Evolutionary conservation across 108 stramenopile genomes (phyloP).

Genomic region (Cyclotella cryptica): DNA sequence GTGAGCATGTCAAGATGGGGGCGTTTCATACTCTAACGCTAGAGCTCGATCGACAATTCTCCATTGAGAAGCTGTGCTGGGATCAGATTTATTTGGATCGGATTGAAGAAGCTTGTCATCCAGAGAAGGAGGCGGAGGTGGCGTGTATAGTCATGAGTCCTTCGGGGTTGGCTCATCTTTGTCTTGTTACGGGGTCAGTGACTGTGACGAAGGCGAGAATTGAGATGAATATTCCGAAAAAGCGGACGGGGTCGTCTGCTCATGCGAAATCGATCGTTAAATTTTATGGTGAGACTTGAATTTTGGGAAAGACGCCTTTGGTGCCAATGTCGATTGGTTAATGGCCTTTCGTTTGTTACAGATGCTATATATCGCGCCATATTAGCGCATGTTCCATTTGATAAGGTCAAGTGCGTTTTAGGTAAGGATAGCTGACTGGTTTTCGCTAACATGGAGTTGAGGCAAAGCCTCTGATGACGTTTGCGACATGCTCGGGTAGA

Average conservation of each 20-base stretch:
- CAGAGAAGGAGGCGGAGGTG: constrained; percentile 91
- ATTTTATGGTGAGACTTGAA: constrained; percentile 70
- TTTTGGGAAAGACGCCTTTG: not conserved
- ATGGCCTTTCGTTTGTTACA: not conserved
- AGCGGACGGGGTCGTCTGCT: constrained; percentile 82
- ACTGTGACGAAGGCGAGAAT: constrained; percentile 92
- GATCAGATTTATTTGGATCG: constrained; percentile 93
- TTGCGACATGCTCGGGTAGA: no score
- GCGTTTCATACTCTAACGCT: constrained; percentile 95
- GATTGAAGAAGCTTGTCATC: constrained; percentile 90
- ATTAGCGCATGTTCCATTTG: constrained; percentile 87
- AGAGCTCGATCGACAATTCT: constrained; percentile 88
- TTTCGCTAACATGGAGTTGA: no score
- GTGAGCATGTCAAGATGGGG: constrained; percentile 90
- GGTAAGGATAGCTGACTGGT: not conserved
- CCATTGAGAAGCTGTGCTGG: constrained; percentile 94
- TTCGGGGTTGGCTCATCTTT: constrained; percentile 91
- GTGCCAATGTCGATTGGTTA: not conserved
- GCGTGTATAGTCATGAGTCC: constrained; percentile 94
- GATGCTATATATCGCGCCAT: constrained; percentile 93
- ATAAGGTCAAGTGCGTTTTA: constrained; percentile 87
- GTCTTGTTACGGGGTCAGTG: constrained; percentile 91
- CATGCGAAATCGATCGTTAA: constrained; percentile 89
- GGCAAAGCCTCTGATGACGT: no score
- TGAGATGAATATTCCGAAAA: constrained; percentile 94